Evolutionary conservation across 2,329 filamentous ascomycete genomes (phyloP).

Genomic region (Shiraia bambusicola): DNA sequence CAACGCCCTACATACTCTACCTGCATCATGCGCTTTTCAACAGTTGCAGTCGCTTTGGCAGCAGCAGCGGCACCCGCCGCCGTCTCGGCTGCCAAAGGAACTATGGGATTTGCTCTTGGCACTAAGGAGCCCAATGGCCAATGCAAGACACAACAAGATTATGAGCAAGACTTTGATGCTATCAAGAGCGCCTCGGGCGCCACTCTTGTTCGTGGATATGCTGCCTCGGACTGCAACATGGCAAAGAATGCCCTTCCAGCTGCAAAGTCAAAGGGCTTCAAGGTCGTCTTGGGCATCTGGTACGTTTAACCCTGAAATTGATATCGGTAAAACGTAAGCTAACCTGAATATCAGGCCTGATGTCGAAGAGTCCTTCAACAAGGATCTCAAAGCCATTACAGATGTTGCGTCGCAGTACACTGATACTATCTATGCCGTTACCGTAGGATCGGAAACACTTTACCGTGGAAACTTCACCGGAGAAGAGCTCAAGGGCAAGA

Average conservation of each 20-base stretch:
- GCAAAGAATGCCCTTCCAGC: conserved; percentile 65
- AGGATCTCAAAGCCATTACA: conserved; percentile 61
- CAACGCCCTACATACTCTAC: conserved; percentile 1
- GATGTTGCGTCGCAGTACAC: conserved; percentile 52
- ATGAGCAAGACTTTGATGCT: conserved; percentile 65
- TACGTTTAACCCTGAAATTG: conserved; percentile 39
- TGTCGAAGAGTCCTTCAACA: conserved; percentile 60
- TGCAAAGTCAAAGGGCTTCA: conserved; percentile 63
- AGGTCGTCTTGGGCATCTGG: conserved; percentile 72
- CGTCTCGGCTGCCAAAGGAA: conserved; percentile 54
- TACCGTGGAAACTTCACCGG: conserved; percentile 70
- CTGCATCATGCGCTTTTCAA: conserved; percentile 40
- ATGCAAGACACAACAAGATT: conserved; percentile 66
- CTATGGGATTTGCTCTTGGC: conserved; percentile 66
- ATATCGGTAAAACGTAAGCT: background rate
- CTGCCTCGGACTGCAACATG: conserved; percentile 66
- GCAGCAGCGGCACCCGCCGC: conserved; percentile 49
- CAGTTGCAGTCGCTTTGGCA: conserved; percentile 35
- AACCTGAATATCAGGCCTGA: conserved; percentile 54
- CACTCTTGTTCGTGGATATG: conserved; percentile 66
- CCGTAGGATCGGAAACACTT: conserved; percentile 69
- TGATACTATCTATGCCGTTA: conserved; percentile 66
- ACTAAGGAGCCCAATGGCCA: conserved; percentile 59
- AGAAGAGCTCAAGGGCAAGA: conserved; percentile 60
- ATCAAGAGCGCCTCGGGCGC: conserved; percentile 54